Evolutionary conservation across 2,329 filamentous ascomycete genomes (phyloP).

Genomic region (Lachnellula suecica): DNA sequence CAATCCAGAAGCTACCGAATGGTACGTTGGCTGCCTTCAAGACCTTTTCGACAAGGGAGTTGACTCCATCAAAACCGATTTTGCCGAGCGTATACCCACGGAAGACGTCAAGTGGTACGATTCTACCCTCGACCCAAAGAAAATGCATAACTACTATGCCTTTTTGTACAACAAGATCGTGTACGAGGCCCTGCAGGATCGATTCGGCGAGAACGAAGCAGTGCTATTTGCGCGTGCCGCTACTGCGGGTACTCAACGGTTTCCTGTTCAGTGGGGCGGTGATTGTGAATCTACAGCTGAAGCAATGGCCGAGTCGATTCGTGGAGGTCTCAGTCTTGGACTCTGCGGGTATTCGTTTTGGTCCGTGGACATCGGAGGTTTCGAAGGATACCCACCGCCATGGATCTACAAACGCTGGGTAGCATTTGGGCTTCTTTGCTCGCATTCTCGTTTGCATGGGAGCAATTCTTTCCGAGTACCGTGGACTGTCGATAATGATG

Average conservation of each 20-base stretch:
- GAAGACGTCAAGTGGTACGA: slow-evolving; percentile 55
- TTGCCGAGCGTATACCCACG: slow-evolving; percentile 60
- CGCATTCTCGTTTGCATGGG: slow-evolving; percentile 58
- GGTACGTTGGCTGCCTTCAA: slow-evolving; percentile 53
- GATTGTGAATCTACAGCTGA: slow-evolving; percentile 63
- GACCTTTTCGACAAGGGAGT: slow-evolving; percentile 58
- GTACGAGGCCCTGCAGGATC: slow-evolving; percentile 51
- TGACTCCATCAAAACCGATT: slow-evolving; percentile 63
- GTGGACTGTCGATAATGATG: slow-evolving; percentile 60
- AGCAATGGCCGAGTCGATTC: slow-evolving; percentile 61
- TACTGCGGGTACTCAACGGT: slow-evolving; percentile 57
- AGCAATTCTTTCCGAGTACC: slow-evolving; percentile 61
- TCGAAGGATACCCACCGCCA: slow-evolving; percentile 56
- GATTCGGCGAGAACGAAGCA: slow-evolving; percentile 48
- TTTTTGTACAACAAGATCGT: slow-evolving; percentile 61
- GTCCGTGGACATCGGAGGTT: slow-evolving; percentile 63
- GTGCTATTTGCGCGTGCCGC: slow-evolving; percentile 59
- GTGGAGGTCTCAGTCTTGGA: slow-evolving; percentile 56
- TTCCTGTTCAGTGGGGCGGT: slow-evolving; percentile 60
- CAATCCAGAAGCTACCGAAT: slow-evolving; percentile 55
- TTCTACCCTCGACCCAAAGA: slow-evolving; percentile 45
- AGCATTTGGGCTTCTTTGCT: slow-evolving; percentile 60
- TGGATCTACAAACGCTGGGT: slow-evolving; percentile 66
- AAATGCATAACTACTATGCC: slow-evolving; percentile 66
- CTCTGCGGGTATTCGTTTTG: slow-evolving; percentile 60